phyloP scores from a whole-genome alignment of 1,284 basidiomycete genomes.

The Inonotus hispidus region DNA sequence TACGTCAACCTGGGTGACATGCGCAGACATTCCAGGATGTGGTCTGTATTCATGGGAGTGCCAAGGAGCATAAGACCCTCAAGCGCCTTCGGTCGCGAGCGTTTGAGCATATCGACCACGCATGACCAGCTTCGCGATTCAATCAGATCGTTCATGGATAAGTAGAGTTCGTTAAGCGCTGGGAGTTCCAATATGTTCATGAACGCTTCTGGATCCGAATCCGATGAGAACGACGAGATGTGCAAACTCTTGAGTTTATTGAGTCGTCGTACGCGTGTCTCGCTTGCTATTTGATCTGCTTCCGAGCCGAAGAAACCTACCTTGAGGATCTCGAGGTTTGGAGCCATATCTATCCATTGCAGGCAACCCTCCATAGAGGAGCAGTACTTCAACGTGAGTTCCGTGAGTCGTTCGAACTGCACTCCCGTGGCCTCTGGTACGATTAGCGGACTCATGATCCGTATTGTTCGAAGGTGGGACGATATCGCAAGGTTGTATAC shows the following conservation, averaged over 20 bases:
- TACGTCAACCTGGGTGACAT: neutral
- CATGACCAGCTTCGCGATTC: neutral
- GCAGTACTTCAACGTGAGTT: conserved; percentile 10
- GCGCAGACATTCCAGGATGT: conserved; percentile 6
- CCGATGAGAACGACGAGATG: conserved; percentile 5
- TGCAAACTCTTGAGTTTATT: neutral
- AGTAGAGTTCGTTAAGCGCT: neutral
- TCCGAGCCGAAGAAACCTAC: neutral
- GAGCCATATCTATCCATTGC: conserved; percentile 10
- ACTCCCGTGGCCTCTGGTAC: neutral
- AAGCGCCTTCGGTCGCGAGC: neutral
- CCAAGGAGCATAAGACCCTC: conserved; percentile 1
- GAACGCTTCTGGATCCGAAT: conserved; percentile 5
- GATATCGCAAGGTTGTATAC: conserved; percentile 3
- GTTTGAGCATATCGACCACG: conserved; percentile 2
- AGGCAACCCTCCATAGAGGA: conserved; percentile 3
- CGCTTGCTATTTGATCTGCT: neutral
- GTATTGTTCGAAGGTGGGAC: conserved; percentile 4
- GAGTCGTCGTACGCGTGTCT: neutral
- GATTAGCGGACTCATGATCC: conserved; percentile 7
- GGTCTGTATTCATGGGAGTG: neutral
- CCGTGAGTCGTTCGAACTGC: neutral
- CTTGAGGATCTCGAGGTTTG: conserved; percentile 11
- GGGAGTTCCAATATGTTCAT: conserved; percentile 8
- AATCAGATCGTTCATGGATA: conserved; percentile 6